Evolutionary conservation across 2,329 filamentous ascomycete genomes (phyloP).

Genomic region (Hymenoscyphus occultus): DNA sequence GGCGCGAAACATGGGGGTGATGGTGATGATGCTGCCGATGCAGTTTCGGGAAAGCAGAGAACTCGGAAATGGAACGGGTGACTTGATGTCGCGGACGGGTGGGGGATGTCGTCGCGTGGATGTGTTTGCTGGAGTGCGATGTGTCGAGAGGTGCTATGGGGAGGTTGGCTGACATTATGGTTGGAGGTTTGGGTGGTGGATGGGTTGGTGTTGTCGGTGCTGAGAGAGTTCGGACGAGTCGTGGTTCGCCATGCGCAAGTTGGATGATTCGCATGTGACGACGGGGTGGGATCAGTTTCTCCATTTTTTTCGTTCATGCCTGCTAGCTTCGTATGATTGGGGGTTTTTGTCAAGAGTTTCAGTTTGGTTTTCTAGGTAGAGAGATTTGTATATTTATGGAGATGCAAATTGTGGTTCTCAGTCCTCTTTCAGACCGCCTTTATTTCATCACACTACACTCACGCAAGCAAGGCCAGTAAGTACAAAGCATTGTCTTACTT

Average conservation of each 20-base stretch:
- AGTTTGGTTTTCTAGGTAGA: neutral
- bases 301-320: neutral
- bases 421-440: constrained; percentile 1
- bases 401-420: neutral
- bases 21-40: constrained; percentile 38
- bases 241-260: constrained; percentile 10
- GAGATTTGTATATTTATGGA: neutral
- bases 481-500: neutral
- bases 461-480: neutral
- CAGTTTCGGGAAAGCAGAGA: constrained; percentile 25
- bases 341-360: no score
- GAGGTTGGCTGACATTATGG: constrained; percentile 10
- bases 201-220: neutral
- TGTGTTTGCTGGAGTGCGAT: neutral
- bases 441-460: constrained; percentile 1
- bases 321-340: no score
- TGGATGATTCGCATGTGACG: constrained; percentile 8
- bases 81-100: constrained; percentile 49
- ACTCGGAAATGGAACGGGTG: constrained; percentile 43
- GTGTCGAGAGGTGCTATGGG: constrained; percentile 8
- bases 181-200: neutral
- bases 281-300: neutral
- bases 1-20: constrained; percentile 27
- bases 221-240: neutral
- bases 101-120: constrained; percentile 28